These are phyloP conservation scores for Stephania cephalantha DNA, from an alignment of 164 flowering plant species.

Conservation along the genomic window DNA sequence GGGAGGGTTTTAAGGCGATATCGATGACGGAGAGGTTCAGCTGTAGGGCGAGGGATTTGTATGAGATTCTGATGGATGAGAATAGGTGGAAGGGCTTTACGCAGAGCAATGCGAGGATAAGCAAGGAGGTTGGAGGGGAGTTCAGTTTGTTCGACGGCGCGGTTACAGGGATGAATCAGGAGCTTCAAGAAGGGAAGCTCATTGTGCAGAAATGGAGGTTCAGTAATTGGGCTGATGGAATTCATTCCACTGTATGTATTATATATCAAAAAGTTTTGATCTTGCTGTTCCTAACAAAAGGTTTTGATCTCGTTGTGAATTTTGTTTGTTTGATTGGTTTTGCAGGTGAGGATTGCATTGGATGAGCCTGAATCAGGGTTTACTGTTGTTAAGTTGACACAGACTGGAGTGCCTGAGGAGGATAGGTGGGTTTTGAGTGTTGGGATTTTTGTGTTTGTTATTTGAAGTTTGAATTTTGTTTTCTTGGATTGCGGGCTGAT, in stretches of 20 bases:
- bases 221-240: slow-evolving; percentile 89
- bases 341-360: slow-evolving; percentile 59
- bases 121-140: slow-evolving; percentile 84
- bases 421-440: slow-evolving; percentile 50
- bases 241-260: slow-evolving; percentile 47
- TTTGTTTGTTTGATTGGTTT: background rate
- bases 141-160: slow-evolving; percentile 88
- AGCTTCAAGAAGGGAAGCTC: slow-evolving; percentile 79
- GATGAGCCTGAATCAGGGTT: slow-evolving; percentile 76
- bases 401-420: slow-evolving; percentile 77
- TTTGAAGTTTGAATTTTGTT: background rate
- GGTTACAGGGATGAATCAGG: slow-evolving; percentile 68
- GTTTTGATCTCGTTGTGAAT: background rate
- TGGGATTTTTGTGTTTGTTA: background rate
- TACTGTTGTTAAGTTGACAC: slow-evolving; percentile 53
- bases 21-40: slow-evolving; percentile 74
- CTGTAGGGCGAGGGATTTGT: slow-evolving; percentile 76
- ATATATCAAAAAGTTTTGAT: background rate
- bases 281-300: background rate
- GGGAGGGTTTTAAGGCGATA: slow-evolving; percentile 82
- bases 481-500: background rate
- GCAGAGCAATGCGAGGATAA: slow-evolving; percentile 93
- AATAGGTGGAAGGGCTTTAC: slow-evolving; percentile 98
- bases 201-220: slow-evolving; percentile 96
- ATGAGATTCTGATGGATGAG: slow-evolving; percentile 97